Evolutionary conservation across 805 yeast species (phyloP), one percentile per base, ranked within the genome.

Genomic region (Suhomyces emberorum): DNA sequence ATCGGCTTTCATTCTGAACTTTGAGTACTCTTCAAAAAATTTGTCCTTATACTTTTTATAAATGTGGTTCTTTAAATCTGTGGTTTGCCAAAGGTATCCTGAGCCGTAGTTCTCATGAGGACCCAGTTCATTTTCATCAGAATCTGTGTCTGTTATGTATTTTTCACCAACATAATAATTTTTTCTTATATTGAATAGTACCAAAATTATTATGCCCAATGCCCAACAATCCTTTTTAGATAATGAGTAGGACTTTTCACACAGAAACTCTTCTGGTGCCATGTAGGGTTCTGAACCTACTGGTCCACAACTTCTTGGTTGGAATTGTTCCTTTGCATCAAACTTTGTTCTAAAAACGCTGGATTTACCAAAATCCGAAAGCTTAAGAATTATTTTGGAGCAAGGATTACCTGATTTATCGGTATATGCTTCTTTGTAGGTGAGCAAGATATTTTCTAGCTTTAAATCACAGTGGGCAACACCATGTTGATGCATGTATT

Each of bases 401-500:
- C 29, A 12, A 6, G 29, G 29, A 26, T 5, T 8, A 12, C 29
- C 29, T 4, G 19, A 4, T 5, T 8, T 6, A 15, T 19, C 20
- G 11, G 15, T 31, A 32, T 41, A 41, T 17, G 30, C 29, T 28
- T 76, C 52, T 81, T 82, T 40, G 35, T 42, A 48, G 17, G 38
- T 42, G 30, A 89, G 64, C 25, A 89, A 57, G 18, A 89, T 67
- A 57, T 89, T 89, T 53, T 89, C 97, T 9, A 95, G 88, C 60
- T 89, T 89, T 42, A 89, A 67, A 54, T 89, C 97, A 53, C 96
- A 84, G 59, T 89, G 97, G 0, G 96, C 91, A 20, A 89, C 91
- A 22, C 97, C 97, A 60, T 83, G 88, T 7, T 79, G 74, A 59
- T 89, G 97, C 81, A 91, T 81, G 59, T 84, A 88, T 19, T 79